phyloP scores from a whole-genome alignment of 2,329 filamentous ascomycete species.

The Mycosphaerelloides madeirae region DNA sequence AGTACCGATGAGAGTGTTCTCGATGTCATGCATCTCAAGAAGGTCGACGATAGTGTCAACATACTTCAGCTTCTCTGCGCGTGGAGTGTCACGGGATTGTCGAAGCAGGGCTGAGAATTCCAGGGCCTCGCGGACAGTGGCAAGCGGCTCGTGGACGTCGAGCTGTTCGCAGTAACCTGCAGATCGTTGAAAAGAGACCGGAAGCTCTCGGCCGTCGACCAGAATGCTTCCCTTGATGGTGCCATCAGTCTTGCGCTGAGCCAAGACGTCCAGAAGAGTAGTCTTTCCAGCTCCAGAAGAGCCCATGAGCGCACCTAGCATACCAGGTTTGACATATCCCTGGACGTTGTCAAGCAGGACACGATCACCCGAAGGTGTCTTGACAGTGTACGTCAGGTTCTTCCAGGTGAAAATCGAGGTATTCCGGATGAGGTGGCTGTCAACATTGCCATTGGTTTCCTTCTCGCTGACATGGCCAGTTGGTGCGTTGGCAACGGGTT shows the following conservation, averaged over 20 bases:
- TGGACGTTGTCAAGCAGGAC: constrained; percentile 56
- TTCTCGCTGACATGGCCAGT: constrained; percentile 8
- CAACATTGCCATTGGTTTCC: constrained; percentile 11
- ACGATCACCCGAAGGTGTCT: constrained; percentile 41
- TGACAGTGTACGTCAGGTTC: constrained; percentile 72
- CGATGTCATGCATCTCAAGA: constrained; percentile 63
- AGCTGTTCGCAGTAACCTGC: constrained; percentile 58
- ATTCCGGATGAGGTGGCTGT: constrained; percentile 51
- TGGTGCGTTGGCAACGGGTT: constrained; percentile 4
- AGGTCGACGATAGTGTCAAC: constrained; percentile 60
- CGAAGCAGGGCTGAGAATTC: constrained; percentile 62
- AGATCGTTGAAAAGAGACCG: constrained; percentile 47
- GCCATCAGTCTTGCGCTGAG: constrained; percentile 44
- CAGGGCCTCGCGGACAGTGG: constrained; percentile 63
- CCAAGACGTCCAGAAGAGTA: constrained; percentile 37
- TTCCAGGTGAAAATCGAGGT: constrained; percentile 78
- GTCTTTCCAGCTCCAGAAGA: constrained; percentile 57
- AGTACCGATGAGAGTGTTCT: constrained; percentile 59
- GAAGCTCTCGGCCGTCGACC: constrained; percentile 39
- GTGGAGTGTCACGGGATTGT: constrained; percentile 54
- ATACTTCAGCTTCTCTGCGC: constrained; percentile 62
- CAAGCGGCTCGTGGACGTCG: constrained; percentile 62
- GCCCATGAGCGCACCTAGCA: constrained; percentile 76
- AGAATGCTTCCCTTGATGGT: constrained; percentile 43
- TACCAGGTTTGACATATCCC: constrained; percentile 71